Conservation (phyloP, 1,139 yeast species). For the Taiozyma onychis region DNA sequence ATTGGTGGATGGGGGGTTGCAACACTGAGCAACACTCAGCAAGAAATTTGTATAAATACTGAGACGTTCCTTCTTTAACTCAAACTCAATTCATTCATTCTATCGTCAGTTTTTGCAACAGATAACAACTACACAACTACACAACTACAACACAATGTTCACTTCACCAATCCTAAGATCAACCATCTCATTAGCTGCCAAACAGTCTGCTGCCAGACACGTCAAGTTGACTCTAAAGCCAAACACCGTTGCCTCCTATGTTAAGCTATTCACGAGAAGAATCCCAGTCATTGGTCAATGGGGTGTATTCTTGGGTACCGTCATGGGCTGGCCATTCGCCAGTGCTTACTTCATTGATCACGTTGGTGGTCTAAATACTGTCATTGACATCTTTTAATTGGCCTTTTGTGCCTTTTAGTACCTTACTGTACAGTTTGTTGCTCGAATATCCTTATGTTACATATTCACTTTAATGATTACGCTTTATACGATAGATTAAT, state of each 20-base stretch:
- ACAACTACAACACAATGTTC: constrained; percentile 14
- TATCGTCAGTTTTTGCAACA: no score
- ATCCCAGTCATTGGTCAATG: constrained; percentile 20
- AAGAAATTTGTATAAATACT: no score
- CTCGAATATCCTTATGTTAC: background rate
- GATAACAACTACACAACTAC: background rate
- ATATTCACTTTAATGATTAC: background rate
- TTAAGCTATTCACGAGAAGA: constrained; percentile 10
- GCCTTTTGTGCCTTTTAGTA: background rate
- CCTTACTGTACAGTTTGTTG: background rate
- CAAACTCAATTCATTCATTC: no score
- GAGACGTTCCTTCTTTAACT: no score
- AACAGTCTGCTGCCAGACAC: constrained; percentile 15
- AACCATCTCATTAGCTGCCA: constrained; percentile 17
- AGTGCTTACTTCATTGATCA: constrained; percentile 6
- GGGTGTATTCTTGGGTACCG: constrained; percentile 14
- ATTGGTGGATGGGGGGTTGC: no score
- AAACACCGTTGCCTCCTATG: constrained; percentile 6
- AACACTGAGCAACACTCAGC: no score
- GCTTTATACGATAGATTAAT: background rate
- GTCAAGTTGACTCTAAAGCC: constrained; percentile 18
- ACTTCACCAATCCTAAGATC: constrained; percentile 21
- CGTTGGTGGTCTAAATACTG: constrained; percentile 6
- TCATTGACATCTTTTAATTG: background rate
- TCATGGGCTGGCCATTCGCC: constrained; percentile 18